A percentile compares a stretch with the other conserved stretches of the same genome.
Conservation (phyloP, 2,329 filamentous ascomycete species). For the Chaetomiaceae sp. region DNA sequence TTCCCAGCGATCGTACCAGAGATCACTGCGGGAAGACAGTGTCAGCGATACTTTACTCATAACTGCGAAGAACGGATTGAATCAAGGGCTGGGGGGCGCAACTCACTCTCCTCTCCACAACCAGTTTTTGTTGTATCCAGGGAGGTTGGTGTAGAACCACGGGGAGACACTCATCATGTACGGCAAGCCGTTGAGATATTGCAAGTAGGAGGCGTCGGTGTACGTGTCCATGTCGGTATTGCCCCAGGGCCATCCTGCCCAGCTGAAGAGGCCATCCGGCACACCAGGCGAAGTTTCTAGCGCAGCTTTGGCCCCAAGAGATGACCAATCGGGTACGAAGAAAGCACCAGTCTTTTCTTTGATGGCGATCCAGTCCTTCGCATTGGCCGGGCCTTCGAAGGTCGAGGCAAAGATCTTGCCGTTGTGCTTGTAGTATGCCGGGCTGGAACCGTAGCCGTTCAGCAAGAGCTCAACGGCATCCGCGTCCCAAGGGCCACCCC, state of each 20-base stretch:
- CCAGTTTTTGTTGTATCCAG: slow-evolving; percentile 40
- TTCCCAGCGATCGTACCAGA: slow-evolving; percentile 55
- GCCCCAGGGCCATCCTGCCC: slow-evolving; percentile 37
- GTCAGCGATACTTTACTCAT: too few species aligned
- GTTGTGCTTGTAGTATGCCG: too few species aligned
- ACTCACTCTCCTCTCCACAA: slow-evolving; percentile 44
- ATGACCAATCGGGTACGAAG: background rate
- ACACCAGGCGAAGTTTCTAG: slow-evolving; percentile 15
- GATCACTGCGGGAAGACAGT: slow-evolving; percentile 7
- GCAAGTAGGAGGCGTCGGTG: slow-evolving; percentile 34
- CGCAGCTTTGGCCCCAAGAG: slow-evolving; percentile 27
- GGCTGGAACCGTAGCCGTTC: too few species aligned
- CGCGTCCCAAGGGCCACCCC: too few species aligned
- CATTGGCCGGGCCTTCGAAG: too few species aligned
- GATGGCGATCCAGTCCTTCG: too few species aligned
- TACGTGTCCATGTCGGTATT: slow-evolving; percentile 29
- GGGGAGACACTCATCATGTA: slow-evolving; percentile 54
- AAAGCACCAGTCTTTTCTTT: too few species aligned
- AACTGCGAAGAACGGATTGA: too few species aligned
- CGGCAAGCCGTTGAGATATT: slow-evolving; percentile 33
- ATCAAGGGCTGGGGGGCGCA: too few species aligned
- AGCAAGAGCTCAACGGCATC: too few species aligned
- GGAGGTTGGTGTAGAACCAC: slow-evolving; percentile 53
- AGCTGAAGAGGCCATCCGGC: slow-evolving; percentile 37
- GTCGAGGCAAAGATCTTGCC: too few species aligned